Base-by-base conservation (phyloP, 1,284 basidiomycete genomes). In the Ustanciosporium gigantosporum region DNA sequence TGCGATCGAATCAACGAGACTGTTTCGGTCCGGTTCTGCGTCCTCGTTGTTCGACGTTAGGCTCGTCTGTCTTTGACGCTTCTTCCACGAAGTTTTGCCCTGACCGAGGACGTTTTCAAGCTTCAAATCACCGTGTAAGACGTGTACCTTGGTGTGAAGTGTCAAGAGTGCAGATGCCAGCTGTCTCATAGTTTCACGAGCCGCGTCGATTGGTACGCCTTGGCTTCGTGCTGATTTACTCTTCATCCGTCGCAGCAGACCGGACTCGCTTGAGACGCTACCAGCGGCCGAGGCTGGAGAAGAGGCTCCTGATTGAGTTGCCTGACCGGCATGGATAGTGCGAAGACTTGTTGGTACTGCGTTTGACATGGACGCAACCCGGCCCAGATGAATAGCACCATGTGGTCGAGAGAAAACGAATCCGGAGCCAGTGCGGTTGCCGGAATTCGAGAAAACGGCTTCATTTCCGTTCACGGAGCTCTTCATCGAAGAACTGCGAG, bases 171-270 rank as follows among this genome's bases (percentile, higher is more conserved):
- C 93, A 36, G 87, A 83, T 25, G 91, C 89, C 48, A 96, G 85
- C 79, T 95, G 91, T 38, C 87, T 84, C 77, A 96, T 93, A 83
- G 91, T 88, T 81, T 87, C 88, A 41, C 89, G 86, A 0, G 86
- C 89, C 50, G 90, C 52, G 31, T 47, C 45, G 20, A 79, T 46
- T 17, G 66, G 62, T 2, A 73, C 27, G 32, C 70, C 70, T 20
- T 59, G 62, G 27, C 66, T 68, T 25, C 65, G 53, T 9, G 50
- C 22, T 4, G 36, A 20, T 14, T 31, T 31, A 49, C 62, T 59
- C 23, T 23, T 42, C 7, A 59, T 46, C 15, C 49, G 49, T 7
- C 60, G 65, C 9, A 59, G 36, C 35, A 57, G 23, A 25, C 50
- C 39, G 13, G 52, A 60, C 8, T 40, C 46, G 31, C 66, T 62